Conservation (phyloP, 768 basidiomycete species). For the Trametes cubensis region DNA sequence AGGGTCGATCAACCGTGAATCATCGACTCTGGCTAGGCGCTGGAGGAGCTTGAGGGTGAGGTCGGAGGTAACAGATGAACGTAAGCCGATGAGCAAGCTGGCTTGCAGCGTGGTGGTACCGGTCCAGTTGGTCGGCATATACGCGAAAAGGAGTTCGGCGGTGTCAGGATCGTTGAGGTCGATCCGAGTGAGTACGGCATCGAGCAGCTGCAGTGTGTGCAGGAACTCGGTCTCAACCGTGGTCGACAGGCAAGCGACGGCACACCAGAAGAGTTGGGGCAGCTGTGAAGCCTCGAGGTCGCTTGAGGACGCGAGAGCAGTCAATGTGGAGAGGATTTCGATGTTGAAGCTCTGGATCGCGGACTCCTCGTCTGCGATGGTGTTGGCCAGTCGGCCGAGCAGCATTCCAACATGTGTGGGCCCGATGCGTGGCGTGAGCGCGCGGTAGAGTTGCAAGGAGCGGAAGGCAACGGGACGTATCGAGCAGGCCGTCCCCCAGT, state of each 20-base stretch:
- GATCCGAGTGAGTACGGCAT: slow-evolving; percentile 63
- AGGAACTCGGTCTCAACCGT: slow-evolving; percentile 80
- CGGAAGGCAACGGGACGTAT: slow-evolving; percentile 85
- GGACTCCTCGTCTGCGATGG: slow-evolving; percentile 73
- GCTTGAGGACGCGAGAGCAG: slow-evolving; percentile 55
- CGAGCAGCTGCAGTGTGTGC: slow-evolving; percentile 66
- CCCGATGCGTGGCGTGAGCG: slow-evolving; percentile 71
- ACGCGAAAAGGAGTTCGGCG: slow-evolving; percentile 67
- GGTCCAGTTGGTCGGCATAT: slow-evolving; percentile 73
- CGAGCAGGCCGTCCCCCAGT: slow-evolving; percentile 86
- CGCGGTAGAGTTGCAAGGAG: slow-evolving; percentile 88
- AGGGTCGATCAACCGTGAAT: slow-evolving; percentile 69
- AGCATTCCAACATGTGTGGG: slow-evolving; percentile 75
- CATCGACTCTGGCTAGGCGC: slow-evolving; percentile 59
- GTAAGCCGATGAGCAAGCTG: slow-evolving; percentile 72
- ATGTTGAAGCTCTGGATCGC: slow-evolving; percentile 82
- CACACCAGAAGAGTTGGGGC: slow-evolving; percentile 88
- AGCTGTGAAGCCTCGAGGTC: slow-evolving; percentile 64
- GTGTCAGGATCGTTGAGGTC: slow-evolving; percentile 72
- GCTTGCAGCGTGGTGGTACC: slow-evolving; percentile 67
- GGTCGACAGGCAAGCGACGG: slow-evolving; percentile 79
- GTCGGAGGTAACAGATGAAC: slow-evolving; percentile 71
- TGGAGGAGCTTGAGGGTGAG: slow-evolving; percentile 72
- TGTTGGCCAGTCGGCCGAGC: slow-evolving; percentile 81
- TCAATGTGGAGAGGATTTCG: slow-evolving; percentile 80